phyloP scores from a whole-genome alignment of 345 rosid species.

The Lepidium africanum region DNA sequence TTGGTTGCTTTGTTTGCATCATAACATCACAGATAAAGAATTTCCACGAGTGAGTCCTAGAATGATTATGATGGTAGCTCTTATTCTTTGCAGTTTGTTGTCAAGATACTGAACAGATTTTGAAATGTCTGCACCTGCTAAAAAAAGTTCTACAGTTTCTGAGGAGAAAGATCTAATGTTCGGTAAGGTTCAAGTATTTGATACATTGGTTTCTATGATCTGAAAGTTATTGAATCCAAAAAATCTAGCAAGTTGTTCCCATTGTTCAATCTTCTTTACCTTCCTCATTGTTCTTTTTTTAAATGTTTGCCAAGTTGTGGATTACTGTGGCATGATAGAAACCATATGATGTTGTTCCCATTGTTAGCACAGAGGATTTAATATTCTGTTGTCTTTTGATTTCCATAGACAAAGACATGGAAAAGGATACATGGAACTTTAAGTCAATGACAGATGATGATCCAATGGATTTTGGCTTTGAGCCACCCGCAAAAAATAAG shows the following conservation, averaged over 20 bases:
- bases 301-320: not conserved
- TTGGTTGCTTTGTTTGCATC: not conserved
- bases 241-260: not conserved
- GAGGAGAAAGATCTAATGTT: constrained; percentile 36
- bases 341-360: not conserved
- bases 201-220: not conserved
- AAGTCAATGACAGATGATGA: constrained; percentile 54
- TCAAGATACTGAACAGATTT: constrained; percentile 6
- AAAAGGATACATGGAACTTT: constrained; percentile 75
- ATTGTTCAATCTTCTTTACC: not conserved
- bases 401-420: constrained; percentile 55
- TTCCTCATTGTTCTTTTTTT: not conserved
- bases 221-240: not conserved
- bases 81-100: constrained; percentile 15
- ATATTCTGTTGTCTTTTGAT: not conserved
- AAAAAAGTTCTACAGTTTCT: constrained; percentile 29
- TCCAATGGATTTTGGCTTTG: constrained; percentile 64
- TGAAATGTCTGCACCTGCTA: constrained; percentile 39
- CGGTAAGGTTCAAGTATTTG: constrained; percentile 31
- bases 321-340: not conserved
- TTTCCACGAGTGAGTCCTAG: not conserved
- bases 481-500: constrained; percentile 44
- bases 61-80: not conserved
- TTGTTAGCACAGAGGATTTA: not conserved
- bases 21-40: not conserved